Evolutionary conservation across 495 filamentous ascomycete genomes (phyloP), one percentile per base, ranked within the genome.

Genomic region (Pseudevernia furfuracea): DNA sequence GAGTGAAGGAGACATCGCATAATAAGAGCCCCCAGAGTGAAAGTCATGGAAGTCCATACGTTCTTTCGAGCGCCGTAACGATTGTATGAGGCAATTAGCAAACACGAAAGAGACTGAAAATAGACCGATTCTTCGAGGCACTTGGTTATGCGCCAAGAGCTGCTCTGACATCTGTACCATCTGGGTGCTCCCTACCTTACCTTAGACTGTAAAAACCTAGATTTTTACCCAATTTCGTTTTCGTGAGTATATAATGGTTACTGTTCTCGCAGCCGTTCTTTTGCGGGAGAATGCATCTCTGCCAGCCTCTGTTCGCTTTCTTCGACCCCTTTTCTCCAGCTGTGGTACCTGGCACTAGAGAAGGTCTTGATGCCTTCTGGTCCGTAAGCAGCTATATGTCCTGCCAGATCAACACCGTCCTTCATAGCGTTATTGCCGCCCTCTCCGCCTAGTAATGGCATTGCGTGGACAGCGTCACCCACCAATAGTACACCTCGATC

Each of bases 381-480:
- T 28, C 56, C 66, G 38, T 66, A 34, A 12, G 44, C 34, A 25
- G 60, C 60, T 53, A 80, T 71, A 32, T 66, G 69, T 32, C 72
- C 67, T 0, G 74, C 76, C 36, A 79, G 64, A 60, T 73, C 73
- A 21, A 79, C 53, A 0, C 66, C 78, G 63, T 80, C 77, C 43
- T 49, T 62, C 21, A 80, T 74, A 4, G 74, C 78, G 23, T 32
- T 63, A 61, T 79, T 79, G 30, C 69, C 78, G 12, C 77, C 78
- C 19, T 77, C 62, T 19, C 78, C 73, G 21, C 75, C 78, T 1
- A 80, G 59, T 14, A 80, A 76, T 2, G 77, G 76, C 65, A 65
- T 67, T 8, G 72, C 71, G 64, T 79, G 78, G 17, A 69, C 71
- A 9, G 76, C 65, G 67, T 80, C 78, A 14, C 78, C 78, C 5